Evolutionary conservation across 441 rosid species (phyloP).

Genomic region (Syzygium malaccense): DNA sequence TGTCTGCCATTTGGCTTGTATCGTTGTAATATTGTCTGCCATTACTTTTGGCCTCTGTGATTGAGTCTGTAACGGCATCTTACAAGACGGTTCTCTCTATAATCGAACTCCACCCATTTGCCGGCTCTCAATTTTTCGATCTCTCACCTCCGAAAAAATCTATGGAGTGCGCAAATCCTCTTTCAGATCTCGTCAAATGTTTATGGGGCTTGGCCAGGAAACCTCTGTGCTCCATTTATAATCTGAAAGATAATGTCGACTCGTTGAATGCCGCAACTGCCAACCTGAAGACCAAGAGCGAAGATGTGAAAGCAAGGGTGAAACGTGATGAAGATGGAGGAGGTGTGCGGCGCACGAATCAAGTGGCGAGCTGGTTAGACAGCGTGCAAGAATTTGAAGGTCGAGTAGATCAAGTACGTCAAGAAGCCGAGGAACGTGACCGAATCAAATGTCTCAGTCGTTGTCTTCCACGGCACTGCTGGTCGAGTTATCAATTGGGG

Average conservation of each 20-base stretch:
- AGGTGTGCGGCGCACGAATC: background rate
- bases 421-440: background rate
- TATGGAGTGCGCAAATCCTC: no score
- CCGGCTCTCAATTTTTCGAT: no score
- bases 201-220: no score
- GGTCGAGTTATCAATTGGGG: conserved; percentile 10
- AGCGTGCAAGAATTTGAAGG: background rate
- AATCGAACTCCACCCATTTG: no score
- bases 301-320: background rate
- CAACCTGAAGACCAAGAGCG: background rate
- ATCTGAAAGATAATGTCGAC: background rate
- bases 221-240: background rate
- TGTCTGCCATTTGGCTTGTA: background rate
- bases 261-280: background rate
- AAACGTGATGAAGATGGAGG: background rate
- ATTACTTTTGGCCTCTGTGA: no score
- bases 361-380: conserved; percentile 7
- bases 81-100: no score
- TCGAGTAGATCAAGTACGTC: background rate
- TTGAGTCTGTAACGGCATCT: no score
- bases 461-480: conserved; percentile 1
- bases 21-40: no score
- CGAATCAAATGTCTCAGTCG: conserved; percentile 8
- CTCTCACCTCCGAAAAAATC: no score
- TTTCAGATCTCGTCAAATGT: no score